Base-by-base conservation (phyloP, 805 yeast species). In the Ogataea thermomethanolica region DNA sequence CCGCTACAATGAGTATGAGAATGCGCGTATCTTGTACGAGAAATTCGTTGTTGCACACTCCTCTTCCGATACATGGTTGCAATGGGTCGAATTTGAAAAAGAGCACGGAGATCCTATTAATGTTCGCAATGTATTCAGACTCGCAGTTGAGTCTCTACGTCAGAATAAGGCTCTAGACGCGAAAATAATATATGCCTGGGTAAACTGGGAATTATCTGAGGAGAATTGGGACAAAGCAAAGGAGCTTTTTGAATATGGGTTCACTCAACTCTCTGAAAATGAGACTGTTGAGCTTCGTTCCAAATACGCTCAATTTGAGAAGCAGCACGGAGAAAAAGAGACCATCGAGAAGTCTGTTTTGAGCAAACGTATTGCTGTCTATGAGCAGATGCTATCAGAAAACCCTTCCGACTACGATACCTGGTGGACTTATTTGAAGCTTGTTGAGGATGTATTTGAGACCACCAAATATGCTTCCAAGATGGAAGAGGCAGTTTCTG, bases 381-480 rank as follows among this genome's bases (percentile, higher is more conserved):
- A 84, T 55, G 80, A 81, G 51, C 57, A 63, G 3, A 66, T 62
- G 14, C 50, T 85, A 10, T 43, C 54, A 6, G 49, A 54, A 8
- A 66, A 74, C 37, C 80, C 87, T 1, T 29, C 41, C 0, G 85
- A 86, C 61, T 80, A 78, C 58, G 93, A 84, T 52, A 64, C 79
- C 0, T 90, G 98, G 97, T 89, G 95, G 91, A 57, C 75, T 0
- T 81, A 80, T 52, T 44, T 87, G 2, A 67, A 73, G 9, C 55
- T 86, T 17, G 51, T 79, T 9, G 73, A 73, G 37, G 54, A 55
- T 5, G 51, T 67, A 4, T 13, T 53, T 9, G 63, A 52, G 0
- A 63, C 53, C 1, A 45, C 61, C 11, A 48, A 66, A 15, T 32
- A 21, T 26, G 26, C 26, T 7, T 64, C 65, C 2, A 59, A 63